Percentiles rank a stretch among this genome's conserved stretches.
These are phyloP conservation scores for Discostella stelligera DNA, from an alignment of 352 stramenopile genomes.

Conservation along the genomic window DNA sequence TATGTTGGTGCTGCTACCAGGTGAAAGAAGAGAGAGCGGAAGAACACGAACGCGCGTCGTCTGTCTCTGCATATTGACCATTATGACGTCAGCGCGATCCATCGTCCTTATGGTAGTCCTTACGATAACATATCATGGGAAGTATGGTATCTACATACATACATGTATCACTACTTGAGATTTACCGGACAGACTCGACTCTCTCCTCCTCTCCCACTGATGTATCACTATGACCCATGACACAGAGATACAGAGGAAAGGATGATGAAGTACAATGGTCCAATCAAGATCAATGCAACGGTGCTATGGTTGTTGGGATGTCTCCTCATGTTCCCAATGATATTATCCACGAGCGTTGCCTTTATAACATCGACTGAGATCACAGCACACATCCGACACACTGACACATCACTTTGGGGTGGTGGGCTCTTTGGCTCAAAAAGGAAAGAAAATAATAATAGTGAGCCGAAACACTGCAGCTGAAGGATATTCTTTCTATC, in stretches of 20 bases:
- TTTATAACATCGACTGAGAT: not conserved
- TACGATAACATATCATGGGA: no score
- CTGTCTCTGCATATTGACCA: not conserved
- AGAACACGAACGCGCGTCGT: not conserved
- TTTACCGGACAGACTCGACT: no score
- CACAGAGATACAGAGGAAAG: no score
- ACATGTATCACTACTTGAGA: no score
- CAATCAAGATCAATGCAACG: not conserved
- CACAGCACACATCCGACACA: not conserved
- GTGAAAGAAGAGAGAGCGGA: not conserved
- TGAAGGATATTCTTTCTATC: not conserved
- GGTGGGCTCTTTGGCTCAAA: slow-evolving; percentile 17
- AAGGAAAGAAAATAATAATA: slow-evolving; percentile 3
- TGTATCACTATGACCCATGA: no score
- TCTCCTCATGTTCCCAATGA: not conserved
- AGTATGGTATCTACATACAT: no score
- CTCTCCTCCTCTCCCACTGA: no score
- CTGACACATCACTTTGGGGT: not conserved
- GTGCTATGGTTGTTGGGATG: not conserved
- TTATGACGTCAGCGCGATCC: slow-evolving; percentile 9
- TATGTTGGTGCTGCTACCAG: not conserved
- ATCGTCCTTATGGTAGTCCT: not conserved
- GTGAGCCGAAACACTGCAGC: not conserved
- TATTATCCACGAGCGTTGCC: not conserved
- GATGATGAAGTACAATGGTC: not conserved